phyloP scores from a whole-genome alignment of 176 grass and related monocot species.

The Musa beccarii region DNA sequence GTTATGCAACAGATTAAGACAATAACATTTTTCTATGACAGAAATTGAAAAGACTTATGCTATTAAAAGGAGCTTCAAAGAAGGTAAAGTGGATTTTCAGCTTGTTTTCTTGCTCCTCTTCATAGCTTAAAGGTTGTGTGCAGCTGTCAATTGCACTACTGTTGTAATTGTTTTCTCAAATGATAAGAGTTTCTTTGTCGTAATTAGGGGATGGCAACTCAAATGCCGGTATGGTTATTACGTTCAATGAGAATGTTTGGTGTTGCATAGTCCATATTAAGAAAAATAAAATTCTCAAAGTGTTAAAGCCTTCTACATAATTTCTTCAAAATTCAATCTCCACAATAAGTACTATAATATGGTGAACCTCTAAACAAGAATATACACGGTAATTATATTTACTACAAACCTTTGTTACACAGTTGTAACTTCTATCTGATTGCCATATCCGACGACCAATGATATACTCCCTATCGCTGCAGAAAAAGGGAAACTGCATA shows the following conservation, averaged over 20 bases:
- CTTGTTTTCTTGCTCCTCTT: too few species aligned
- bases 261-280: too few species aligned
- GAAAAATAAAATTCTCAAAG: neutral
- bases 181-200: neutral
- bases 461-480: slow-evolving; percentile 82
- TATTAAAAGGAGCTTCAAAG: too few species aligned
- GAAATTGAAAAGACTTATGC: too few species aligned
- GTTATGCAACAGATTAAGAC: too few species aligned
- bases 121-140: too few species aligned
- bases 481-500: slow-evolving; percentile 93
- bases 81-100: too few species aligned
- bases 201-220: neutral
- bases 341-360: too few species aligned
- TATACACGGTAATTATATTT: neutral
- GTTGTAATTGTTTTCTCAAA: neutral
- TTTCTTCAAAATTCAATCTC: neutral
- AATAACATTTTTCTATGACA: too few species aligned
- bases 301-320: neutral
- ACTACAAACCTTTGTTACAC: slow-evolving; percentile 64
- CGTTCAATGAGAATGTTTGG: neutral
- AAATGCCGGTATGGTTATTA: neutral
- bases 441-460: slow-evolving; percentile 91
- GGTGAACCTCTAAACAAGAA: too few species aligned
- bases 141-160: neutral
- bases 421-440: slow-evolving; percentile 60